Base-by-base conservation (phyloP, 768 basidiomycete genomes). In the Lactarius trivialis region DNA sequence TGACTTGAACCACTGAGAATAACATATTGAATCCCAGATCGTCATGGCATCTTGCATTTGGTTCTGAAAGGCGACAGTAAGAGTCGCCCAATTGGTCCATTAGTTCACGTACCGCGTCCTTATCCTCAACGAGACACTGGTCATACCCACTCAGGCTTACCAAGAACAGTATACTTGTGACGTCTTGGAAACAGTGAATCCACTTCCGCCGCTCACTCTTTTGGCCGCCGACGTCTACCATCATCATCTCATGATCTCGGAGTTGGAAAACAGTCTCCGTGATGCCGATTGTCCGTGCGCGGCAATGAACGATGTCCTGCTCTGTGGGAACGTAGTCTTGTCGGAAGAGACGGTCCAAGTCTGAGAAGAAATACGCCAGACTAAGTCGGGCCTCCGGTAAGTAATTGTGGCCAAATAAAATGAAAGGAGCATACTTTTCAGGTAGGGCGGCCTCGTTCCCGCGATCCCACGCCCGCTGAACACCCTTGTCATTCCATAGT, bases 11-110 rank as follows among this genome's bases (percentile, higher is more conserved):
- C 93, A 97, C 67, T 95, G 93, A 11, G 93, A 95, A 73, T 97
- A 93, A 75, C 93, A 95, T 81, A 98, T 95, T 45, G 93, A 93
- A 68, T 98, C 94, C 88, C 94, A 98, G 55, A 98, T 92, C n/a
- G 92, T 92, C 86, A 98, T 89, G 1, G 94, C 92, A 66, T 98
- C 94, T 77, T 95, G 91, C 93, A 98, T 96, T 85, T 96, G 94
- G 71, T 98, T 98, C 89, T 94, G 69, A 7, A 33, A 37, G 64
- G 63, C 61, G 30, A 61, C 60, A 21, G 34, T 55, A 36, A 62
- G 58, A 21, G 33, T 30, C 24, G 15, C 30, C 19, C 30, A 28
- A 24, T 34, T 34, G n/a, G 1, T 36, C 54, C 64, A 51, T 60
- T 58, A 58, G 28, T 32, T 26, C 9, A 81, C 90, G 61, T 69